Base-by-base conservation (phyloP, 768 basidiomycete genomes). In the Lactarius pseudohatsudake region DNA sequence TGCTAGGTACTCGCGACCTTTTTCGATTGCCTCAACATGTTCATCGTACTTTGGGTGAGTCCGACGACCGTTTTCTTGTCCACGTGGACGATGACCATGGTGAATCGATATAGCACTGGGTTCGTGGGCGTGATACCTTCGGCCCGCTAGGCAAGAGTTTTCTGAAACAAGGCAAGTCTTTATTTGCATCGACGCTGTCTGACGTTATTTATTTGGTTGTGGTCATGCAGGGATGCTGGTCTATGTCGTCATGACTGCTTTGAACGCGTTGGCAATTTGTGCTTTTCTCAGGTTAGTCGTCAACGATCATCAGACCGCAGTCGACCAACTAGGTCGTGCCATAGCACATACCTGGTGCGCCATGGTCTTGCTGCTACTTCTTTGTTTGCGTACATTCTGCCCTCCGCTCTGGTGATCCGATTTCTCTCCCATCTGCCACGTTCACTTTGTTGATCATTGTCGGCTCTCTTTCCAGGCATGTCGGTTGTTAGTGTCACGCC, bases 91-190 rank as follows among this genome's bases (percentile, higher is more conserved):
- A 16, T 38, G 30, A 30, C 18, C 54, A 9, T 16, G 9, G 20
- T 36, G 3, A 30, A 53, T 10, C 26, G 10, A 10, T 28, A 13
- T 41, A 70, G 70, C n/a, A 70, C 50, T 70, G 62, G 50, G 2
- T 70, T 57, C 32, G 36, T 11, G 36, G 57, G 47, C 68, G 43
- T 15, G 66, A 62, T 36, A 43, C 59, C 13, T 59, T 56, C 9
- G 64, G 68, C 16, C 57, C 62, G 9, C 62, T 71, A 26, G 69
- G 68, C 22, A 26, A 61, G 36, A 64, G 57, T 50, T 65, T 70
- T 38, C 36, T 70, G 47, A 68, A 65, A 58, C 69, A 70, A 65
- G 69, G 69, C 38, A 62, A 7, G 67, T 26, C 22, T 20, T 57
- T 43, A 28, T 65, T 59, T 20, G 15, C 59, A 20, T 22, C 22